Evolutionary conservation across 768 basidiomycete species (phyloP).

Genomic region (Hypholoma sublateritium): DNA sequence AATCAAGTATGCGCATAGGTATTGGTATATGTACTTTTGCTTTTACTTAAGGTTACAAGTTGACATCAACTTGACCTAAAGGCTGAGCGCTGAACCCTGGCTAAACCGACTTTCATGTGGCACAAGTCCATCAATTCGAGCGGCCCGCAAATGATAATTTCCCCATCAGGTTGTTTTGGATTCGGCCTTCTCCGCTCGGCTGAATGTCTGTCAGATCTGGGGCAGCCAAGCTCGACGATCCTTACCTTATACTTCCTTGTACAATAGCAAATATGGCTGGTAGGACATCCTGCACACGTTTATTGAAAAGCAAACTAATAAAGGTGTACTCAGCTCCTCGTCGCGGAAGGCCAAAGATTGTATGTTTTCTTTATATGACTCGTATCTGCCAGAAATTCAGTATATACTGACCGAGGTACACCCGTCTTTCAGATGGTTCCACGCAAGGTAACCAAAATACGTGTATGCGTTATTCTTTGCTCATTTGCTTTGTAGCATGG

Average conservation of each 20-base stretch:
- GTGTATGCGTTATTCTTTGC: neutral
- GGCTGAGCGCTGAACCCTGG: too few relatives aligned
- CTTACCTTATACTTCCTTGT: neutral
- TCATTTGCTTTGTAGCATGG: constrained; percentile 53
- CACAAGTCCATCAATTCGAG: too few relatives aligned
- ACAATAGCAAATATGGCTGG: neutral
- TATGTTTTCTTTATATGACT: constrained; percentile 27
- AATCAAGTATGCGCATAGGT: too few relatives aligned
- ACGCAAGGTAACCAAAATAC: constrained; percentile 33
- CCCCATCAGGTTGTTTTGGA: neutral
- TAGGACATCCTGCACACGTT: neutral
- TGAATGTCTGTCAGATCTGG: neutral
- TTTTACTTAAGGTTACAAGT: too few relatives aligned
- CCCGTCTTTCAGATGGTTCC: constrained; percentile 41
- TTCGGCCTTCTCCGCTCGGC: neutral
- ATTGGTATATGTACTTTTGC: too few relatives aligned
- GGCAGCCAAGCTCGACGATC: too few relatives aligned
- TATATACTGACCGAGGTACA: constrained; percentile 5
- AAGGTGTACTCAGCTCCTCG: constrained; percentile 28
- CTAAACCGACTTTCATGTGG: too few relatives aligned
- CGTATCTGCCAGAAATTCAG: constrained; percentile 3
- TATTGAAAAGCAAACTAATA: neutral
- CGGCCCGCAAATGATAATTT: too few relatives aligned
- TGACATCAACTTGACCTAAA: too few relatives aligned
- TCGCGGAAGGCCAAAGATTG: constrained; percentile 44